Evolutionary conservation across 1,284 basidiomycete species (phyloP).

Genomic region (Cryptococcus sp.): DNA sequence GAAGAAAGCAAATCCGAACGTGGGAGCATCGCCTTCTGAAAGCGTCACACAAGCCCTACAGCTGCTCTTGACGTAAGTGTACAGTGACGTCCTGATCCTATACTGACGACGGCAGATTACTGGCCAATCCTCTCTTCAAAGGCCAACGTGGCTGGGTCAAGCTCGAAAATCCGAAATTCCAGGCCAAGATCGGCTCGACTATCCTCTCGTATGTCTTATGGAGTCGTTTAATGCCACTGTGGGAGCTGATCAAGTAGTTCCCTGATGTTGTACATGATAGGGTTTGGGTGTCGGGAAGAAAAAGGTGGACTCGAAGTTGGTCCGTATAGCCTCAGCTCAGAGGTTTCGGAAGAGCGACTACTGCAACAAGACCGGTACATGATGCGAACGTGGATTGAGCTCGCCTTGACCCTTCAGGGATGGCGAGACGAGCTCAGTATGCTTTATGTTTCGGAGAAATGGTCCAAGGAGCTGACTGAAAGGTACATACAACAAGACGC

Average conservation of each 20-base stretch:
- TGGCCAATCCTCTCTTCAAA: conserved; percentile 39
- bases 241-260: conserved; percentile 15
- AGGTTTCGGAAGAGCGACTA: conserved; percentile 18
- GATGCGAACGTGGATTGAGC: conserved; percentile 40
- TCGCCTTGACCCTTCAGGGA: conserved; percentile 18
- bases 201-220: conserved; percentile 20
- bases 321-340: conserved; percentile 22
- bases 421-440: conserved; percentile 7
- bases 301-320: conserved; percentile 32
- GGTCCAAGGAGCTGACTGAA: not conserved
- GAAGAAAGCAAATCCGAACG: conserved; percentile 31
- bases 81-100: not conserved
- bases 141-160: conserved; percentile 38
- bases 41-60: conserved; percentile 34
- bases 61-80: conserved; percentile 32
- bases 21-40: conserved; percentile 11
- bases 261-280: conserved; percentile 31
- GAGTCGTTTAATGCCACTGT: not conserved
- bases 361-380: conserved; percentile 39
- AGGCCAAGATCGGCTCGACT: conserved; percentile 25
- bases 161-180: conserved; percentile 30
- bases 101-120: conserved; percentile 16
- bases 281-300: conserved; percentile 36
- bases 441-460: too few relatives aligned
- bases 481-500: not conserved